Percentiles rank a stretch among this genome's conserved stretches.
These are phyloP conservation scores for Trichoderma virens DNA, from an alignment of 495 filamentous ascomycete species.

Conservation along the genomic window DNA sequence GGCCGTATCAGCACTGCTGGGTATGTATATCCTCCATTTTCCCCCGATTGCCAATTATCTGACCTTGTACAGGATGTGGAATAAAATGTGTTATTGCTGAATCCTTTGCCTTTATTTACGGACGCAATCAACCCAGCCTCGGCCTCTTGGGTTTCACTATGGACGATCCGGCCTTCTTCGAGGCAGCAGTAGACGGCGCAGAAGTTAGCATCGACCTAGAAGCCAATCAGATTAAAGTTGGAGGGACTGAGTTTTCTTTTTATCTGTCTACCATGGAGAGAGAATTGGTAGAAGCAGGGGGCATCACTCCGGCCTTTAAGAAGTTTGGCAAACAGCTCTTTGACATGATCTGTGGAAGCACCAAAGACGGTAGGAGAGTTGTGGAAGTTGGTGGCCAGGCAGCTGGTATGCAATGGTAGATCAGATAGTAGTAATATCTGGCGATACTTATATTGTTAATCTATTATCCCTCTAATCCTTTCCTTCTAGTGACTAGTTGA, in stretches of 20 bases:
- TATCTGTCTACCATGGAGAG: constrained; percentile 30
- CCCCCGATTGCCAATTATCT: neutral
- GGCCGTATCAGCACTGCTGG: constrained; percentile 31
- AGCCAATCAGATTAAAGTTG: constrained; percentile 16
- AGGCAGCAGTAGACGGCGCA: constrained; percentile 22
- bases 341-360: constrained; percentile 14
- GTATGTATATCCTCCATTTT: constrained; percentile 9
- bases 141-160: constrained; percentile 35
- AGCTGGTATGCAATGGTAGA: neutral
- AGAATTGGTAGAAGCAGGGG: constrained; percentile 26
- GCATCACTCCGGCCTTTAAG: constrained; percentile 26
- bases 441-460: neutral
- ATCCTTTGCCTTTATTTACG: constrained; percentile 37
- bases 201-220: constrained; percentile 26
- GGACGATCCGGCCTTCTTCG: constrained; percentile 26
- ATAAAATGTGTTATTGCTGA: constrained; percentile 34
- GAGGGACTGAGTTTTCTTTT: constrained; percentile 21
- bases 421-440: neutral
- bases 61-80: constrained; percentile 13
- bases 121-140: constrained; percentile 33
- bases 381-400: neutral
- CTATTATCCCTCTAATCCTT: no score
- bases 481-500: no score
- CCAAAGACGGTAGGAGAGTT: neutral
- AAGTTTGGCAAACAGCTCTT: constrained; percentile 32